Evolutionary conservation across 805 yeast species (phyloP), one percentile per base, ranked within the genome.

Genomic region (Suhomyces canberraensis): DNA sequence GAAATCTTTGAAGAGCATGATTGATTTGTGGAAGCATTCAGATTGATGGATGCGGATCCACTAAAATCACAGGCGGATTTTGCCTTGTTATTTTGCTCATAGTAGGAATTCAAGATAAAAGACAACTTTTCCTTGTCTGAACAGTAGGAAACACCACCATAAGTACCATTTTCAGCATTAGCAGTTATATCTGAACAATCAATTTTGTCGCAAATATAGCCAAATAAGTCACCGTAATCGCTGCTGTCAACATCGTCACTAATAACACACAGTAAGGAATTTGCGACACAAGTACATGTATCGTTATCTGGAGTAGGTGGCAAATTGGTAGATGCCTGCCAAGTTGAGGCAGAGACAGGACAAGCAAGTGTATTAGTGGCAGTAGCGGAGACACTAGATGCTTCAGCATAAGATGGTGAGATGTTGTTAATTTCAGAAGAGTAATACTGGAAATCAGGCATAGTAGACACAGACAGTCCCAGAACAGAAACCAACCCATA

Each of bases 301-400:
- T 58, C 71, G 34, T 71, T 56, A 52, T 83, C 73, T 46, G 95
- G 95, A 36, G 88, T 80, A 61, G 93, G 95, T 52, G 95, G 95
- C 55, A 84, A 70, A 21, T 53, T 61, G n/a, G 81, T 70, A 21
- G 79, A 58, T 38, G 89, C 93, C 39, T 63, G 61, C 93, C 93
- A 84, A 59, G 75, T 51, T 8, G 59, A 25, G 39, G 65, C 60
- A 19, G 61, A 42, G 14, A 84, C 66, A 45, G 91, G 91, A 58
- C 93, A 84, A 24, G 78, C 52, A 46, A 79, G 59, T 21, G 76
- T 63, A 13, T 50, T 33, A n/a, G 61, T 37, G 9, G 57, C 56
- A 4, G 49, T 43, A 15, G 58, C 37, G 14, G 54, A 51, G 9
- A 61, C 56, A 26, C 75, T 67, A 11, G 75, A 40, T 25, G 78